Base-by-base conservation (phyloP, 2,329 filamentous ascomycete genomes). In the Rutstroemia sp. region DNA sequence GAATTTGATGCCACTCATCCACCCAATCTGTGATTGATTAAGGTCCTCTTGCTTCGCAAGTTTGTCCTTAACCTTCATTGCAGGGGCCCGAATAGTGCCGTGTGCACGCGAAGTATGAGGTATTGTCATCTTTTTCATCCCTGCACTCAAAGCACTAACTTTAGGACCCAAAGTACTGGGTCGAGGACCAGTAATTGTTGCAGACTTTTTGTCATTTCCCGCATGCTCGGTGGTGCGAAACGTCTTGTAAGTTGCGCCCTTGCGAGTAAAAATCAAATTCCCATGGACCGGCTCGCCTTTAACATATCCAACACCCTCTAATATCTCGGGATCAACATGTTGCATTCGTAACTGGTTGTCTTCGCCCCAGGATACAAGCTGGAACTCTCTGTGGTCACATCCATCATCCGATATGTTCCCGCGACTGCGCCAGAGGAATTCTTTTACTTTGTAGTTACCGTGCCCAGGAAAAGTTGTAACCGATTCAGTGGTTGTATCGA, bases 331-430 rank as follows among this genome's bases (percentile, higher is more conserved):
- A 42, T 89, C 80, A 19, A 91, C 80, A 48, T 83, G 84, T 67
- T 95, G 88, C 27, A 96, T 76, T 49, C 88, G 85, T 30, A 96
- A 76, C 65, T 91, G 82, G 62, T 87, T 88, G 69, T 96, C 92
- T 49, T 88, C 86, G 25, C 91, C 91, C 92, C 92, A 96, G 0
- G 92, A 92, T 0, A 96, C 89, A 17, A 96, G 77, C 70, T 96
- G 92, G 61, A 96, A 96, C 52, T 96, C 92, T 64, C 92, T 83
- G 60, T 91, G 77, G 65, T 96, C 92, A 47, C 87, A 73, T n/a
- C 81, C 79, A 54, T 89, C 81, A 16, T 82, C 79, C 17, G 77
- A 76, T 38, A 86, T 77, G 16, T 73, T 73, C 39, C 92, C 92
- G 55, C 92, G 83, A 48, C 83, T 82, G 68, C 92, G 81, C 92